Conservation (phyloP, 2,329 filamentous ascomycete species). For the Claviceps digitariae region DNA sequence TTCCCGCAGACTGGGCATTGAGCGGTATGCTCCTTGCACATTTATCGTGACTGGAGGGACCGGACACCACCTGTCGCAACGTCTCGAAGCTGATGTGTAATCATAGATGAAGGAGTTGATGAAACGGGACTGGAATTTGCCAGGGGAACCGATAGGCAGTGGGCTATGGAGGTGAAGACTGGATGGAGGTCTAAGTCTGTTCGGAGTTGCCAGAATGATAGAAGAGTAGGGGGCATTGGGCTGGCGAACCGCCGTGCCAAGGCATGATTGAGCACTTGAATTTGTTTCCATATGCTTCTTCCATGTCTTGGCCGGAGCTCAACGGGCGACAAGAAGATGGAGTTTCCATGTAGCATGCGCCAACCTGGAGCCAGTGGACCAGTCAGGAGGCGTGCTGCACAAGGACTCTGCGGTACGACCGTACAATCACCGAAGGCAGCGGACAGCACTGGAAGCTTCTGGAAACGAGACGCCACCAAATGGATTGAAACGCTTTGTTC, state of each 20-base stretch:
- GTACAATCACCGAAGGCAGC: background rate
- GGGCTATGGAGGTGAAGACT: background rate
- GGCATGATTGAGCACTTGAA: background rate
- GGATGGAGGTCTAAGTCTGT: background rate
- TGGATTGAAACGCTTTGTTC: too few relatives aligned
- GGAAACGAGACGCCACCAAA: too few relatives aligned
- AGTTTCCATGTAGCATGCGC: too few relatives aligned
- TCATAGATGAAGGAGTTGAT: slow-evolving; percentile 1
- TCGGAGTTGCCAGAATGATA: background rate
- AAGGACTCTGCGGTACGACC: background rate
- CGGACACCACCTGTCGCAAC: slow-evolving; percentile 1
- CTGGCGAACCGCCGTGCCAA: background rate
- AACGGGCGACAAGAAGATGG: background rate
- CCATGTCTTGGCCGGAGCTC: background rate
- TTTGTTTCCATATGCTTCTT: background rate
- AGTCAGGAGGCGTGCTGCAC: background rate
- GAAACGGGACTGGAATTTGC: background rate
- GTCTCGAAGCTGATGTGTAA: background rate
- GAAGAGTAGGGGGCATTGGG: background rate
- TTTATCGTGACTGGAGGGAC: slow-evolving; percentile 27
- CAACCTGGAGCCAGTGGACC: too few relatives aligned
- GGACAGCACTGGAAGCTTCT: too few relatives aligned
- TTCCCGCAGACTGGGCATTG: slow-evolving; percentile 47
- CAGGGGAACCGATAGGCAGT: background rate
- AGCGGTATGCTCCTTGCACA: slow-evolving; percentile 45